Evolutionary conservation across 1,139 yeast genomes (phyloP), one percentile per base, ranked within the genome.

Genomic region (Kodamaea sp.): DNA sequence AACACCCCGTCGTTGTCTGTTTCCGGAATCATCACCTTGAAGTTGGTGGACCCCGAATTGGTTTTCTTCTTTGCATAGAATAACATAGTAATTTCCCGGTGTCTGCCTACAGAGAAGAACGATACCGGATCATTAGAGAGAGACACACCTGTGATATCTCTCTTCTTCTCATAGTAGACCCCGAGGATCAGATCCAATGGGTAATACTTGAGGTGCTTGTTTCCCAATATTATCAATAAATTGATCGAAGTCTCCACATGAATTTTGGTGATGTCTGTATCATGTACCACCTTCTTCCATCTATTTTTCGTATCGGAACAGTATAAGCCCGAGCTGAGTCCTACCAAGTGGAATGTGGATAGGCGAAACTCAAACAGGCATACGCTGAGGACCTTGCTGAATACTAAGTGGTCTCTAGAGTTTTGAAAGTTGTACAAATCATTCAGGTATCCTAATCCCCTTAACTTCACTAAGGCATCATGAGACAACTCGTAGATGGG

Each of bases 241-340:
- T 81, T 76, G 41, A 80, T 66, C 18, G 73, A 71, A 4, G 78
- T 73, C 26, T 85, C 63, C 5, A 83, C 80, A 15, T 76, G 73
- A 27, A 90, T 61, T 47, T 80, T 83, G n/a, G 75, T 67, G 12
- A 85, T 78, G 32, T 73, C 75, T 6, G 61, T 38, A 14, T 80
- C 59, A 42, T 74, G 72, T 23, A 85, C 57, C 6, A 88, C 74
- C 39, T 77, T 69, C 36, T 66, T 73, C 94, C 95, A 86, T 12
- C 67, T 62, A 29, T 66, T 65, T 34, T 70, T 65, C 42, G 67
- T 61, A 29, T 74, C 75, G 11, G 78, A 66, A 41, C 80, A 70
- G 25, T 71, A 69, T 4, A 79, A 62, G 2, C 74, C 74, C 1
- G 59, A 34, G 2, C 53, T 47, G 11, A 67, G 55, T 2, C 76